These are phyloP conservation scores for Pseudogymnoascus sp. DNA, from an alignment of 2,329 filamentous ascomycete species.

Conservation along the genomic window DNA sequence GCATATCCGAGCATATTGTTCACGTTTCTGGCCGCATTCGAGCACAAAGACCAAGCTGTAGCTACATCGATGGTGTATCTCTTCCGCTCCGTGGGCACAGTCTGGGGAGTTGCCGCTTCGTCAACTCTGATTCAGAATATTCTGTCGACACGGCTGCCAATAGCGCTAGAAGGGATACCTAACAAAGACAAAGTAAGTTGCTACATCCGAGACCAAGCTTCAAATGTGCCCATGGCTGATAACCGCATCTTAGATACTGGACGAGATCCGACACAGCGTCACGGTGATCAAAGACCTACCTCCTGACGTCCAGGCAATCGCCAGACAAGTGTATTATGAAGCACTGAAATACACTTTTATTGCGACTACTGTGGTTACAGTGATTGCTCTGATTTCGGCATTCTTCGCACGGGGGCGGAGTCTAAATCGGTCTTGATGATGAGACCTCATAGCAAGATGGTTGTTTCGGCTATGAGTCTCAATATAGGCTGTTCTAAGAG, in stretches of 20 bases:
- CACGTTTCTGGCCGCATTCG: slow-evolving; percentile 55
- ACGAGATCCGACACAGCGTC: slow-evolving; percentile 55
- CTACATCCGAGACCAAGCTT: slow-evolving; percentile 3
- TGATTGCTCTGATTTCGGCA: slow-evolving; percentile 41
- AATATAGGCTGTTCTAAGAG: not conserved
- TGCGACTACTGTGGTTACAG: slow-evolving; percentile 45
- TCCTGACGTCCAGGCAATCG: slow-evolving; percentile 48
- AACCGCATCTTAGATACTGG: slow-evolving; percentile 42
- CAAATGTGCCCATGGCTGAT: slow-evolving; percentile 20
- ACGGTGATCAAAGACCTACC: slow-evolving; percentile 47
- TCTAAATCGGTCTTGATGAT: slow-evolving; percentile 14
- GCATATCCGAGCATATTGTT: slow-evolving; percentile 53
- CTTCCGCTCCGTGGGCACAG: slow-evolving; percentile 54
- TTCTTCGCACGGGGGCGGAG: slow-evolving; percentile 33
- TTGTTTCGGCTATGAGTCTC: not conserved
- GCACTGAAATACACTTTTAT: slow-evolving; percentile 50
- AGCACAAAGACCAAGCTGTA: slow-evolving; percentile 58
- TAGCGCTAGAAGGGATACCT: slow-evolving; percentile 46
- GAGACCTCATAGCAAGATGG: not conserved
- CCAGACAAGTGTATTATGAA: slow-evolving; percentile 52
- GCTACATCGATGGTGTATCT: slow-evolving; percentile 57
- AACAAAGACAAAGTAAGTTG: slow-evolving; percentile 50
- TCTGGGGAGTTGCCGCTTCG: slow-evolving; percentile 57
- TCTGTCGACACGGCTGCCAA: slow-evolving; percentile 46
- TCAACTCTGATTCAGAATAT: slow-evolving; percentile 58